phyloP scores from a whole-genome alignment of 495 filamentous ascomycete genomes.

The Extremus antarcticus region DNA sequence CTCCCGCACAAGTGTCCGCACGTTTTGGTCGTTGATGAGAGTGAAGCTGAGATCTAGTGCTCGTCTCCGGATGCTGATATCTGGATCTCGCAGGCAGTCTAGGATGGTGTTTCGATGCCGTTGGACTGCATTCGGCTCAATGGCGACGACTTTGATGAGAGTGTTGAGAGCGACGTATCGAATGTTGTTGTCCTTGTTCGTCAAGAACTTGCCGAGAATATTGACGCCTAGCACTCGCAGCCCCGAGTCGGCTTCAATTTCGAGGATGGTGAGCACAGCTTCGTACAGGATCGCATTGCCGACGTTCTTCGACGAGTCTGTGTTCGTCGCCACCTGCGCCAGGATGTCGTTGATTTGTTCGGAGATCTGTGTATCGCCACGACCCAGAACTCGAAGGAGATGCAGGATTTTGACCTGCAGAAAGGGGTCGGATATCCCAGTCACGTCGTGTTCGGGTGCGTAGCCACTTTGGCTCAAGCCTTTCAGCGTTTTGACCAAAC shows the following conservation, averaged over 20 bases:
- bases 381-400: slow-evolving; percentile 71
- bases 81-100: slow-evolving; percentile 92
- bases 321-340: slow-evolving; percentile 95
- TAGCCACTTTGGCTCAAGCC: slow-evolving; percentile 87
- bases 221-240: slow-evolving; percentile 91
- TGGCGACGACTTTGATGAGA: slow-evolving; percentile 92
- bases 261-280: slow-evolving; percentile 90
- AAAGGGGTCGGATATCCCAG: slow-evolving; percentile 97
- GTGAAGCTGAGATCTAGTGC: slow-evolving; percentile 96
- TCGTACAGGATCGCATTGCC: slow-evolving; percentile 97
- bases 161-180: slow-evolving; percentile 97
- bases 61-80: slow-evolving; percentile 91
- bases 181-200: slow-evolving; percentile 98
- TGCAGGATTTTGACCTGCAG: slow-evolving; percentile 90
- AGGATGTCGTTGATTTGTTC: slow-evolving; percentile 98
- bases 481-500: slow-evolving; percentile 85
- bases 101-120: slow-evolving; percentile 94
- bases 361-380: slow-evolving; percentile 79
- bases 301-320: slow-evolving; percentile 95
- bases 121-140: slow-evolving; percentile 95
- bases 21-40: slow-evolving; percentile 91
- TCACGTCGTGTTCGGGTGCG: slow-evolving; percentile 95
- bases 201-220: slow-evolving; percentile 93
- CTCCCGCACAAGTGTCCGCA: slow-evolving; percentile 84
- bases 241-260: slow-evolving; percentile 94